Evolutionary conservation across 2,329 filamentous ascomycete species (phyloP), one percentile per base, ranked within the genome.

Genomic region (Myriosclerotinia curreyana): DNA sequence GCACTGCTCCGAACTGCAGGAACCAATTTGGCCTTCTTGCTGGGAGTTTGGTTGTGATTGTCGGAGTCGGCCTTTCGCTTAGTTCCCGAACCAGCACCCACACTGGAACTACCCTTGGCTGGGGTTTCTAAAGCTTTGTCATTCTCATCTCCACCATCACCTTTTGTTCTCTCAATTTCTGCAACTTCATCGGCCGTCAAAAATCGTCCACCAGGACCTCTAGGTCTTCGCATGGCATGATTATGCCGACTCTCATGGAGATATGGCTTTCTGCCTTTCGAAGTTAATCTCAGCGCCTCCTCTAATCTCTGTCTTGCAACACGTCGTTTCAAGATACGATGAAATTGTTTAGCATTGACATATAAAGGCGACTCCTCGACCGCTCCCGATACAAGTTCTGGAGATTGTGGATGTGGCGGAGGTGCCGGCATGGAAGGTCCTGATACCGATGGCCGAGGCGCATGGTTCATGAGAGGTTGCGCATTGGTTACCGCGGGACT

Each of bases 321-420:
- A 65, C 95, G 86, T 65, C 95, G 86, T 81, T 99, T 98, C 62
- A 99, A 79, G 56, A 99, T 99, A 34, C 95, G 90, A 75, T 99
- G 95, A 71, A 99, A 99, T 74, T 99, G 95, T 76, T 99, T 99
- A 6, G 95, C 95, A 73, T 99, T 99, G 73, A 99, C 95, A 71
- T 99, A 99, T 0, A 99, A 81, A 0, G 95, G 95, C 0, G 94
- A 94, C 74, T 99, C 95, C 75, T 98, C 95, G 5, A 87, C 86
- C 17, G 84, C 83, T 3, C 80, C 82, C 9, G 88, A 80, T 1
- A 89, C 84, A 71, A 95, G 86, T 74, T 97, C 93, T 9, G 92
- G 91, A 0, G 92, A 94, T 67, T 91, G 87, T 4, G 86, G 84
- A 53, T 85, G 84, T 68, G 83, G 81, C 74, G 89, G 88, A 12